These are phyloP conservation scores for Penicillium salamii DNA, from an alignment of 495 filamentous ascomycete species.

Conservation along the genomic window DNA sequence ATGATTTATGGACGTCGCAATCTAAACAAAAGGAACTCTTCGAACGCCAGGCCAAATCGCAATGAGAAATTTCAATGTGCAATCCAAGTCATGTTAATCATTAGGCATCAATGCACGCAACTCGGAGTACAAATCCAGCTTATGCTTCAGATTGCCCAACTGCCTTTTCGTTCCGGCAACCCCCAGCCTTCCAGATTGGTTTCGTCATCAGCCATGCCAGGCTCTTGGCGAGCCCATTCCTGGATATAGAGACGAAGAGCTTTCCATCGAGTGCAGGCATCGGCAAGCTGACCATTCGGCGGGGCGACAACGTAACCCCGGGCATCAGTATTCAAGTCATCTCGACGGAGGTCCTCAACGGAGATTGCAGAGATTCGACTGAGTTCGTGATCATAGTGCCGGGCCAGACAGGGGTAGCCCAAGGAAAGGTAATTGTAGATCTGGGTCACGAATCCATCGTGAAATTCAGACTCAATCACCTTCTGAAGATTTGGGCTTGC, in stretches of 20 bases:
- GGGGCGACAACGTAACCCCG: slow-evolving; percentile 64
- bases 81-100: neutral
- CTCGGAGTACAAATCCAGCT: neutral
- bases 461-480: slow-evolving; percentile 62
- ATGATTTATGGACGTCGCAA: neutral
- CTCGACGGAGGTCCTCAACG: slow-evolving; percentile 61
- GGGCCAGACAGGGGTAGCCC: slow-evolving; percentile 80
- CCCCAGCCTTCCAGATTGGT: slow-evolving; percentile 63
- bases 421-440: slow-evolving; percentile 95
- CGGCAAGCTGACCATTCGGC: slow-evolving; percentile 30
- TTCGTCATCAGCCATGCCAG: slow-evolving; percentile 54
- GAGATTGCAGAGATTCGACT: slow-evolving; percentile 69
- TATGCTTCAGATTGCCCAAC: slow-evolving; percentile 68
- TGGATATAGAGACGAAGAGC: slow-evolving; percentile 76
- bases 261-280: slow-evolving; percentile 68
- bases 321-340: slow-evolving; percentile 63
- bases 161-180: slow-evolving; percentile 68
- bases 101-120: slow-evolving; percentile 3
- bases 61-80: neutral
- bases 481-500: slow-evolving; percentile 45
- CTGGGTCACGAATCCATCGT: slow-evolving; percentile 85
- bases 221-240: slow-evolving; percentile 83
- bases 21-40: neutral
- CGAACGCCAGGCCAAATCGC: neutral
- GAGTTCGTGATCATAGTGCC: slow-evolving; percentile 78